Percentiles rank a stretch among this genome's conserved stretches.
These are phyloP conservation scores for Quercus tomentella DNA, from an alignment of 331 rosid genomes.

Conservation along the genomic window DNA sequence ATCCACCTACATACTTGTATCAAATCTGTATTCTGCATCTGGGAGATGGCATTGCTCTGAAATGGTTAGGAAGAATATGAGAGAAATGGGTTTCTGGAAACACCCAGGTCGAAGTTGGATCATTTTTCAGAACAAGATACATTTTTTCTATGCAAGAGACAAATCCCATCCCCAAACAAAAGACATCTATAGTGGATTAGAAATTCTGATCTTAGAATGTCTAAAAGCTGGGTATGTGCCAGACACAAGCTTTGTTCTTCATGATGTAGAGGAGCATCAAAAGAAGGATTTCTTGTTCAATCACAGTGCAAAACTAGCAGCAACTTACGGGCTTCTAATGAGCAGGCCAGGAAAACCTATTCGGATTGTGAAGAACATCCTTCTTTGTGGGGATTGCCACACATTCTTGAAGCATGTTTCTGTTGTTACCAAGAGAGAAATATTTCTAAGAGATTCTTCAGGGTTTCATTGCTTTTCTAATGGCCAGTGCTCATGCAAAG, in stretches of 20 bases:
- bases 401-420: conserved; percentile 60
- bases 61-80: conserved; percentile 62
- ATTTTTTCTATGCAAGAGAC: conserved; percentile 79
- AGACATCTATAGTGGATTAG: conserved; percentile 76
- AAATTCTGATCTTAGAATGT: conserved; percentile 78
- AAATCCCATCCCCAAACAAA: conserved; percentile 66
- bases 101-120: conserved; percentile 82
- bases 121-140: conserved; percentile 50
- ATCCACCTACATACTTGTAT: conserved; percentile 61
- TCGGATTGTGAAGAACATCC: conserved; percentile 66
- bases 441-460: conserved; percentile 66
- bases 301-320: conserved; percentile 73
- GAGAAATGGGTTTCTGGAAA: conserved; percentile 65
- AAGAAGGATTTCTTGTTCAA: conserved; percentile 58
- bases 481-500: conserved; percentile 84
- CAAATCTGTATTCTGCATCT: conserved; percentile 81
- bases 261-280: conserved; percentile 79
- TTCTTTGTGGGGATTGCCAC: conserved; percentile 83
- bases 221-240: conserved; percentile 74
- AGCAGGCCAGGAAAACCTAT: conserved; percentile 60
- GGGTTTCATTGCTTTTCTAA: conserved; percentile 75
- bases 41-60: conserved; percentile 90
- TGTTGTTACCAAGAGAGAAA: conserved; percentile 51
- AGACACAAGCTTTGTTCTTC: conserved; percentile 78
- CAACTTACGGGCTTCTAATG: conserved; percentile 66